These are phyloP conservation scores for Penicillium argentinense DNA, from an alignment of 495 filamentous ascomycete species.

Conservation along the genomic window DNA sequence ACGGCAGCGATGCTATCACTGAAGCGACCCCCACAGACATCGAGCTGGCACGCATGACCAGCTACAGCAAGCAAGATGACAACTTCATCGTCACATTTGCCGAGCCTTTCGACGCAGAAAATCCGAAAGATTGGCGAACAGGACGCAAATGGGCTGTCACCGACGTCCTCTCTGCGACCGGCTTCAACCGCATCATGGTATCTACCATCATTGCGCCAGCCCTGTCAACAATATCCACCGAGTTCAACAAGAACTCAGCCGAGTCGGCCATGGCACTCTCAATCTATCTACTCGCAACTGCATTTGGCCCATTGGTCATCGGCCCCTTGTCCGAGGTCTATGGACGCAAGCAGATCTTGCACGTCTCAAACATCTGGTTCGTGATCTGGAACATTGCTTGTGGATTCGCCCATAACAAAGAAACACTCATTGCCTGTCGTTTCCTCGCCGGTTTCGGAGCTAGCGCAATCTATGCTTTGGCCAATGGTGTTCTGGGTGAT, in stretches of 20 bases:
- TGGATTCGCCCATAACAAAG: slow-evolving; percentile 44
- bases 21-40: not conserved
- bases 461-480: slow-evolving; percentile 40
- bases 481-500: slow-evolving; percentile 44
- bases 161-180: slow-evolving; percentile 36
- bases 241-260: slow-evolving; percentile 57
- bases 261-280: slow-evolving; percentile 60
- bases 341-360: slow-evolving; percentile 58
- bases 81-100: slow-evolving; percentile 36
- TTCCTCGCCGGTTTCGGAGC: slow-evolving; percentile 52
- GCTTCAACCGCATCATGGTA: slow-evolving; percentile 63
- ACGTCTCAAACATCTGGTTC: slow-evolving; percentile 60
- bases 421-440: slow-evolving; percentile 42
- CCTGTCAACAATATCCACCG: slow-evolving; percentile 48
- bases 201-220: slow-evolving; percentile 71
- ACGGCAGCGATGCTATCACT: slow-evolving; percentile 1
- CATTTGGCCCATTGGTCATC: slow-evolving; percentile 60
- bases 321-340: slow-evolving; percentile 69
- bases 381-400: slow-evolving; percentile 50
- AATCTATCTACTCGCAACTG: slow-evolving; percentile 70
- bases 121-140: slow-evolving; percentile 46
- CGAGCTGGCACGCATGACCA: slow-evolving; percentile 6
- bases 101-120: slow-evolving; percentile 36
- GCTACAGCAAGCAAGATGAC: slow-evolving; percentile 11
- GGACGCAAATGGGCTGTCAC: slow-evolving; percentile 56